Base-by-base conservation (phyloP, 2,329 filamentous ascomycete species). In the Lasiodiplodia gonubiensis region DNA sequence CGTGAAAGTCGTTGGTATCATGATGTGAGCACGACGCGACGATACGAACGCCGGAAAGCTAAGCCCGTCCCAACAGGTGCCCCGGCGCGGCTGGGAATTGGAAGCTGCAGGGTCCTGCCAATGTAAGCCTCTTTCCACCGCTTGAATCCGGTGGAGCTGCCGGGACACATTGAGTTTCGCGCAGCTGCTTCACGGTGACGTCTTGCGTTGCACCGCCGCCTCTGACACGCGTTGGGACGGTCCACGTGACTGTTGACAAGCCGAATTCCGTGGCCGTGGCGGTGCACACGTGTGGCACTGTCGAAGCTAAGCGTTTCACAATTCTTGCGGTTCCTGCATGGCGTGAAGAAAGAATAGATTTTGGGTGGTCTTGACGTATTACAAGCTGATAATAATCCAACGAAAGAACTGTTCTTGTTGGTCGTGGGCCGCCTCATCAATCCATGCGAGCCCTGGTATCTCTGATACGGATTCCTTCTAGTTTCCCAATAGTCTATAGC, bases 1-100 rank as follows among this genome's bases (percentile, higher is more conserved):
- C 57, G 57, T 61, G 57, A 61, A 61, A 61, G n/a, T 35, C 25
- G 42, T 48, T 61, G 42, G 25, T 30, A 61, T 61, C 57, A 49
- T 61, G 21, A 61, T 33, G 39, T 33, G 18, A 49, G 39, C 42
- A 46, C 42, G 42, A 46, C 42, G 42, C 42, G 42, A 46, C 21
- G 18, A 46, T 39, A 46, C 39, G 57, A 33, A 16, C 30, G 42
- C 27, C 55, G 18, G 6, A 21, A 46, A 46, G 42, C 42, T 46
- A 10, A 12, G 25, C 16, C 39, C 16, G 11, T 61, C 57, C 57
- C 57, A 61, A 61, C 57, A 61, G 30, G 4, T 12, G 25, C 3
- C 21, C 14, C 21, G 55, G 37, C 37, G 37, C 53, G 53, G 52
- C 52, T 35, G 30, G 18, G 39, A 54, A 35, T 37, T 11, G 16